A percentile compares a stretch with the other conserved stretches of the same genome.
Evolutionary conservation across 2,329 filamentous ascomycete species (phyloP).

Genomic region (Nemania sp.): DNA sequence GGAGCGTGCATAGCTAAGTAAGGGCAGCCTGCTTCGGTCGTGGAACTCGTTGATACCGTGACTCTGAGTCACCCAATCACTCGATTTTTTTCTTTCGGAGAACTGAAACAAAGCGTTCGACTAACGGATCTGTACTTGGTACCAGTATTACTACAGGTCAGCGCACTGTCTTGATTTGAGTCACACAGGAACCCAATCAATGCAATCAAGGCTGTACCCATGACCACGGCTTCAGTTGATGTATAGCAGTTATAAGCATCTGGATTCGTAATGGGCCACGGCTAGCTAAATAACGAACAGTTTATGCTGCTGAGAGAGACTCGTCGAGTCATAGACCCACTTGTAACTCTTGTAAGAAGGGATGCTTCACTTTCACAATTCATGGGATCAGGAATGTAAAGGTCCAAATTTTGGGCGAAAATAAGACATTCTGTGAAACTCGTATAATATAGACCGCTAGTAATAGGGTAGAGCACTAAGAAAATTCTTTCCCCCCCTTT

Average conservation of each 20-base stretch:
- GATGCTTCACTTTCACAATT: neutral
- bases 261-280: neutral
- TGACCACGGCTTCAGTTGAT: neutral
- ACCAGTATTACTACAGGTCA: neutral
- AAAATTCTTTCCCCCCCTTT: no score
- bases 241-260: neutral
- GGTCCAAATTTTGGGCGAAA: no score
- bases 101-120: neutral
- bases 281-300: neutral
- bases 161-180: neutral
- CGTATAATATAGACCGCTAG: no score
- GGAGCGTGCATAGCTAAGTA: neutral
- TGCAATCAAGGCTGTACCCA: neutral
- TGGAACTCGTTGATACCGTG: neutral
- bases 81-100: neutral
- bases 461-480: no score
- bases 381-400: neutral
- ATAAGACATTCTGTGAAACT: neutral
- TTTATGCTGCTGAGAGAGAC: neutral
- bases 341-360: neutral
- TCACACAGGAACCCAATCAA: neutral
- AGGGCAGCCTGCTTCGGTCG: neutral
- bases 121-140: neutral
- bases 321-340: neutral
- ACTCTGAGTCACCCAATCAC: conserved; percentile 2